These are phyloP conservation scores for Phytophthora agathidicida DNA, from an alignment of 352 stramenopile genomes.

Conservation along the genomic window DNA sequence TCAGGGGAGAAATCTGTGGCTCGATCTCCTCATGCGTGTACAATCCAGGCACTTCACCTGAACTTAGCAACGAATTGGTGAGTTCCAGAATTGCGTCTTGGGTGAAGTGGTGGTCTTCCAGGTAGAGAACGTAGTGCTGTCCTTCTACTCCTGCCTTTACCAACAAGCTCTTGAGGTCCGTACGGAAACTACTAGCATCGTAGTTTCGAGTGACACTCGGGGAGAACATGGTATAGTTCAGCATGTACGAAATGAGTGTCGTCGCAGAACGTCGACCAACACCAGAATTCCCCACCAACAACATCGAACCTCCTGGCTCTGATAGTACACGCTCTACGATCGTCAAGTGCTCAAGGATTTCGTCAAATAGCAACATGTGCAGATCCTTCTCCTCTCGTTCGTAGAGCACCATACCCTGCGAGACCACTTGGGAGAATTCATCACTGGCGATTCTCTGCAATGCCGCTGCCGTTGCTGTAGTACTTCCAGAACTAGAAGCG, in stretches of 20 bases:
- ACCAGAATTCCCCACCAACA: constrained; percentile 90
- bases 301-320: constrained; percentile 83
- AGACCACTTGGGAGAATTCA: constrained; percentile 87
- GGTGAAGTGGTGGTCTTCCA: constrained; percentile 94
- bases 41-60: constrained; percentile 92
- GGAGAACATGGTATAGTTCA: constrained; percentile 88
- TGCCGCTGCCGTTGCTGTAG: constrained; percentile 30
- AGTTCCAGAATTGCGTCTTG: constrained; percentile 91
- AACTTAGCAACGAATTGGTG: constrained; percentile 92
- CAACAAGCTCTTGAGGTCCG: constrained; percentile 92
- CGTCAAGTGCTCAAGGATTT: constrained; percentile 92
- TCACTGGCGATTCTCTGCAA: constrained; percentile 70
- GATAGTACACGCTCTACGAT: constrained; percentile 91
- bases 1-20: constrained; percentile 87
- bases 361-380: constrained; percentile 93
- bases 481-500: constrained; percentile 5
- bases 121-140: constrained; percentile 87
- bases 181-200: constrained; percentile 73
- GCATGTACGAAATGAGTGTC: constrained; percentile 89
- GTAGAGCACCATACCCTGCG: constrained; percentile 93
- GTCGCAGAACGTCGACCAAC: constrained; percentile 88
- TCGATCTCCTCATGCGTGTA: constrained; percentile 96
- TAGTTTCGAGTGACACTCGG: constrained; percentile 83
- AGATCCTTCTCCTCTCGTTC: constrained; percentile 95
- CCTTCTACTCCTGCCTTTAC: constrained; percentile 86